A percentile compares a stretch with the other conserved stretches of the same genome.
Conservation (phyloP, 2,329 filamentous ascomycete genomes). For the Colletotrichum orchidophilum region DNA sequence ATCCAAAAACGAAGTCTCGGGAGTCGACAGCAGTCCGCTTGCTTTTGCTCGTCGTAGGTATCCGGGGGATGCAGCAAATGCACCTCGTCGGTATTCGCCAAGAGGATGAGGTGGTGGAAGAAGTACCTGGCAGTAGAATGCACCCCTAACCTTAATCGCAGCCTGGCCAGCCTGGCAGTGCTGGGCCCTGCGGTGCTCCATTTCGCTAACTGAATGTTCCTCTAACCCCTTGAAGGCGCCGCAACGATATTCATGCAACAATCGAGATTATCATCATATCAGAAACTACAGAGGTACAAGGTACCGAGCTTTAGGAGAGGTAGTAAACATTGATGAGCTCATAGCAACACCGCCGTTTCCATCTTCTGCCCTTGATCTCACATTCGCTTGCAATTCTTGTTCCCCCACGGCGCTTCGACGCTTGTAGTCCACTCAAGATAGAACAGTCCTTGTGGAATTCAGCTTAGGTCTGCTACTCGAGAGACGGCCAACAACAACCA, state of each 20-base stretch:
- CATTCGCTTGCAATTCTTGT: background rate
- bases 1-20: constrained; percentile 14
- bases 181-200: constrained; percentile 8
- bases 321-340: background rate
- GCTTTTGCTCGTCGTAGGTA: constrained; percentile 10
- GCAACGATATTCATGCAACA: constrained; percentile 9
- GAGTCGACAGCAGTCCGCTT: background rate
- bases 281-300: background rate
- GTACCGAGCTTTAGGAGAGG: background rate
- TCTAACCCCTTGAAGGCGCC: background rate
- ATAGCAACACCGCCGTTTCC: background rate
- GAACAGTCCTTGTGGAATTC: background rate
- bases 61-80: constrained; percentile 10
- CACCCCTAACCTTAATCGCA: constrained; percentile 32
- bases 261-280: background rate
- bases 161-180: constrained; percentile 28
- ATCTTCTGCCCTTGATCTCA: background rate
- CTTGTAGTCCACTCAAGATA: background rate
- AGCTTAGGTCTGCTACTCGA: too few relatives aligned
- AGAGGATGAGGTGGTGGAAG: constrained; percentile 33
- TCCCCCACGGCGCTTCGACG: background rate
- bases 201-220: constrained; percentile 23
- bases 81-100: constrained; percentile 28
- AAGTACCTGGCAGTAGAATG: constrained; percentile 28
- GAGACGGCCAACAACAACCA: background rate